phyloP scores from a whole-genome alignment of 305 asterid species.

The Ajuga reptans region DNA sequence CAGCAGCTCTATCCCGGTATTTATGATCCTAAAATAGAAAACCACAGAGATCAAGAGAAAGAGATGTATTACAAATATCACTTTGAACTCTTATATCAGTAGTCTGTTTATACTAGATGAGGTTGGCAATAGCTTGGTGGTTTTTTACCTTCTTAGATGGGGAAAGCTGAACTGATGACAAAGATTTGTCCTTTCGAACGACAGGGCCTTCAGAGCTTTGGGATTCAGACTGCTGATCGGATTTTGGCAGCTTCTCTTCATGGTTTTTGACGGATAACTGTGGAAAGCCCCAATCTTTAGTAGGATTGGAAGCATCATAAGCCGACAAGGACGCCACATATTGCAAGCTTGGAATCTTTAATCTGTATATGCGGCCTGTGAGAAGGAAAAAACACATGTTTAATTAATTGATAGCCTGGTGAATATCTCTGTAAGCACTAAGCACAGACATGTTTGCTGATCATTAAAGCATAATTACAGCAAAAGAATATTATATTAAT shows the following conservation, averaged over 20 bases:
- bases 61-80: background rate
- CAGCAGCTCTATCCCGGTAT: slow-evolving; percentile 92
- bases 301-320: slow-evolving; percentile 76
- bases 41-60: background rate
- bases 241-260: slow-evolving; percentile 24
- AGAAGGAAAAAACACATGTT: slow-evolving; percentile 17
- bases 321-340: slow-evolving; percentile 50
- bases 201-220: slow-evolving; percentile 29
- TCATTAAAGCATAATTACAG: background rate
- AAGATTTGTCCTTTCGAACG: slow-evolving; percentile 28
- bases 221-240: slow-evolving; percentile 33
- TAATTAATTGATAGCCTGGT: background rate
- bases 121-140: background rate
- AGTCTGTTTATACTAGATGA: background rate
- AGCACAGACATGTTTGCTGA: background rate
- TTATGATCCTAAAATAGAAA: slow-evolving; percentile 34
- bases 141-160: slow-evolving; percentile 35
- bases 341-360: slow-evolving; percentile 66
- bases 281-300: slow-evolving; percentile 76
- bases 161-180: slow-evolving; percentile 24
- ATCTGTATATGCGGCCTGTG: slow-evolving; percentile 68
- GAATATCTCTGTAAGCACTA: background rate
- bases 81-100: background rate
- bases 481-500: background rate
- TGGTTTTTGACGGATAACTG: slow-evolving; percentile 39